Conservation (phyloP, 2,329 filamentous ascomycete genomes). For the Metarhizium brunneum region DNA sequence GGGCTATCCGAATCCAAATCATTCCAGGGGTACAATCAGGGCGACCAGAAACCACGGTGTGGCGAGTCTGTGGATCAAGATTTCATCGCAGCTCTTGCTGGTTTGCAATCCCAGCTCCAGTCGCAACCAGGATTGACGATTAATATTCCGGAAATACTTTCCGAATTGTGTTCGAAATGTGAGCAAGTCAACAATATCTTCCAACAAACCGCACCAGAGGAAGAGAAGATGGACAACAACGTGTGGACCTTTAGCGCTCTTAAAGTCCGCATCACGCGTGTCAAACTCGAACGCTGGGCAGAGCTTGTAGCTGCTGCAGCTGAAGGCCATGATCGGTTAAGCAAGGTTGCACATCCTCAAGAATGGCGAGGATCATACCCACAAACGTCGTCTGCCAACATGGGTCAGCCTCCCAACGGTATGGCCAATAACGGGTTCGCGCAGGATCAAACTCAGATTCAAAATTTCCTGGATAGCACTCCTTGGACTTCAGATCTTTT, state of each 20-base stretch:
- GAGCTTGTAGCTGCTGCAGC: slow-evolving; percentile 33
- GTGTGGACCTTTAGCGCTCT: slow-evolving; percentile 39
- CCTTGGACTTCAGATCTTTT: slow-evolving; percentile 23
- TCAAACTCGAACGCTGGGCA: slow-evolving; percentile 37
- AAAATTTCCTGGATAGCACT: slow-evolving; percentile 16
- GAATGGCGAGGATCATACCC: slow-evolving; percentile 11
- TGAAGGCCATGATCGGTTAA: slow-evolving; percentile 12
- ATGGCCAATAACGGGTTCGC: slow-evolving; percentile 11
- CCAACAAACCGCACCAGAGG: slow-evolving; percentile 19
- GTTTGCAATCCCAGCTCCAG: slow-evolving; percentile 31
- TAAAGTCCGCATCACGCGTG: slow-evolving; percentile 35
- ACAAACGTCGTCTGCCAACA: slow-evolving; percentile 3
- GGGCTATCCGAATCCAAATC: not conserved
- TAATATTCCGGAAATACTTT: slow-evolving; percentile 34
- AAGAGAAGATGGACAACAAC: slow-evolving; percentile 30
- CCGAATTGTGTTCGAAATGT: slow-evolving; percentile 30
- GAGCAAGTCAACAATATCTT: slow-evolving; percentile 32
- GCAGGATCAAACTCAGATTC: slow-evolving; percentile 13
- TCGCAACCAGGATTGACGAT: slow-evolving; percentile 35
- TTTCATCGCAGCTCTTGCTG: slow-evolving; percentile 29
- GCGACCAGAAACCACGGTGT: slow-evolving; percentile 8
- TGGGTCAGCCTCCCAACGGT: not conserved
- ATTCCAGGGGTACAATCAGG: not conserved
- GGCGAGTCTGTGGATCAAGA: slow-evolving; percentile 25
- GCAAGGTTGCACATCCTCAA: not conserved